Evolutionary conservation across 345 rosid species (phyloP).

Genomic region (Boechera divaricarpa): DNA sequence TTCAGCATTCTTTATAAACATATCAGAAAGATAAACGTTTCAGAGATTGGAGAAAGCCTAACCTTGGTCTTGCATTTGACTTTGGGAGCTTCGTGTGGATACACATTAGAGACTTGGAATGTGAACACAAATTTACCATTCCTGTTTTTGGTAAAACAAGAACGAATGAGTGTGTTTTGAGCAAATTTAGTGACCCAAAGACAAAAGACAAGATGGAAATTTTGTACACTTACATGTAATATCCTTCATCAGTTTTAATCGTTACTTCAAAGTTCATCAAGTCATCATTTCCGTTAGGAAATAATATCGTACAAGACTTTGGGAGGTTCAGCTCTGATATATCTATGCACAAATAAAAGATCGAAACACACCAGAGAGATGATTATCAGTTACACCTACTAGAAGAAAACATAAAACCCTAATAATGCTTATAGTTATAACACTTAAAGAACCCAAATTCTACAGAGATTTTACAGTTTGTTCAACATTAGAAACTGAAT

Average conservation of each 20-base stretch:
- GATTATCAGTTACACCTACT: neutral
- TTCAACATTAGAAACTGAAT: neutral
- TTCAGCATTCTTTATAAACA: neutral
- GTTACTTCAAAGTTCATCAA: conserved; percentile 79
- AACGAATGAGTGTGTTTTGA: neutral
- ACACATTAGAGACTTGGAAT: conserved; percentile 74
- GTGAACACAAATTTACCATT: conserved; percentile 76
- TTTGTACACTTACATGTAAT: conserved; percentile 56
- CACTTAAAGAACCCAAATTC: neutral
- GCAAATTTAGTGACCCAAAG: neutral
- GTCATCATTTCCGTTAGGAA: conserved; percentile 75
- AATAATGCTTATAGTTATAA: neutral
- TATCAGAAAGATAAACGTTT: neutral
- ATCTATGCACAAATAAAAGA: conserved; percentile 50
- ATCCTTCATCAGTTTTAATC: conserved; percentile 78
- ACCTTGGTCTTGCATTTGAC: conserved; percentile 96
- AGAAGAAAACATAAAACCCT: neutral
- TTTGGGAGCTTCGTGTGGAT: conserved; percentile 90
- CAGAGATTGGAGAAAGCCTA: conserved; percentile 1
- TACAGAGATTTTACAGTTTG: neutral
- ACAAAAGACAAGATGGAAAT: neutral
- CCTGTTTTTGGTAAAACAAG: conserved; percentile 42
- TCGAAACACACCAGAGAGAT: neutral
- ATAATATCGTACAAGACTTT: conserved; percentile 58
- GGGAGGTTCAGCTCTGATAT: conserved; percentile 76